These are phyloP conservation scores for Protostelium mycophagum DNA, from an alignment of 78 protist genomes.

Conservation along the genomic window DNA sequence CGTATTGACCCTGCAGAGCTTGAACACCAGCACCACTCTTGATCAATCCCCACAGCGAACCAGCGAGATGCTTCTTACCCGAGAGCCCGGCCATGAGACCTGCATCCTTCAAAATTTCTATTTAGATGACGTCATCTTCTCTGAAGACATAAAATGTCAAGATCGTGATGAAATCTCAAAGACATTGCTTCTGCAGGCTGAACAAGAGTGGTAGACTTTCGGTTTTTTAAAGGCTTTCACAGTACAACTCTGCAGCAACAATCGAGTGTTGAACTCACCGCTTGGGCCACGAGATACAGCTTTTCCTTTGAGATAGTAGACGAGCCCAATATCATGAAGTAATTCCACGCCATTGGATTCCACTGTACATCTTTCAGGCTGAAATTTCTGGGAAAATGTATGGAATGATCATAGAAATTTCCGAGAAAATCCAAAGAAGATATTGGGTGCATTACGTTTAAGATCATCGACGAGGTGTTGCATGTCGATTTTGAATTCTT, in stretches of 20 bases:
- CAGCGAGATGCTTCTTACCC: neutral
- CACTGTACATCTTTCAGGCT: neutral
- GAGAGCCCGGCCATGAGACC: neutral
- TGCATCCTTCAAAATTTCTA: no score
- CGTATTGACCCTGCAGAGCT: neutral
- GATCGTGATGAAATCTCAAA: no score
- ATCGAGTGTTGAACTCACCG: neutral
- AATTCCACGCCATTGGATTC: neutral
- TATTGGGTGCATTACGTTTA: neutral
- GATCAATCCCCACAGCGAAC: neutral
- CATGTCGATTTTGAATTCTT: neutral
- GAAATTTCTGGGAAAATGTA: no score
- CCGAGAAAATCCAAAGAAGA: no score
- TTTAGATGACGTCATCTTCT: no score
- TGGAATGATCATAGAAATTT: no score
- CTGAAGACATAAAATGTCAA: no score
- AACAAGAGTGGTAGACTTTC: no score
- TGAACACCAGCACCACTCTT: neutral
- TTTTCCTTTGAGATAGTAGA: neutral
- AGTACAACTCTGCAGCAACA: no score
- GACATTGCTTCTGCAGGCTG: no score
- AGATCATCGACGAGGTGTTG: neutral
- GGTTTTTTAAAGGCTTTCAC: no score
- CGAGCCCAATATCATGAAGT: neutral
- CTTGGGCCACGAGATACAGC: neutral